These are phyloP conservation scores for Roridomyces roridus DNA, from an alignment of 768 basidiomycete genomes.

Conservation along the genomic window DNA sequence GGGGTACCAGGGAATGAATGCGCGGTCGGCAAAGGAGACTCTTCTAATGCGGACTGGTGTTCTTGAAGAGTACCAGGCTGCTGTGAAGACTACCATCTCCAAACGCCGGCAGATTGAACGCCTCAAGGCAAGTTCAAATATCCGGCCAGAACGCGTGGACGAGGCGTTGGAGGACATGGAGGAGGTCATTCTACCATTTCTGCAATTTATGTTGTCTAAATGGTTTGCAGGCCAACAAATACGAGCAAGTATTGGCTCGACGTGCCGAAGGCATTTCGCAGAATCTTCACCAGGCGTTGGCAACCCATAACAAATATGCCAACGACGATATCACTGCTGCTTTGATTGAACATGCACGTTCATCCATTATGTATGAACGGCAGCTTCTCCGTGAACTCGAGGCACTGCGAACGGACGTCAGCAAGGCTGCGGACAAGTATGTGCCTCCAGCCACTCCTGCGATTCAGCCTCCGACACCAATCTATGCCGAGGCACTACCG, in stretches of 20 bases:
- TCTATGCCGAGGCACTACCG: neutral
- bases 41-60: constrained; percentile 88
- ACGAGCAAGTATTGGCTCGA: constrained; percentile 82
- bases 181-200: constrained; percentile 60
- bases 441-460: constrained; percentile 52
- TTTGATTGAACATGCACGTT: constrained; percentile 91
- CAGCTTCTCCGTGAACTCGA: constrained; percentile 90
- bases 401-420: constrained; percentile 78
- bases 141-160: constrained; percentile 84
- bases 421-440: constrained; percentile 67
- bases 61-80: constrained; percentile 92
- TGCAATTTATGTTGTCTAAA: constrained; percentile 12
- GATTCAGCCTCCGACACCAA: constrained; percentile 53
- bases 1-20: constrained; percentile 96
- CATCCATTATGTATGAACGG: constrained; percentile 90
- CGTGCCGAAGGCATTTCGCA: constrained; percentile 94
- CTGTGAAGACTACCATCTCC: constrained; percentile 91
- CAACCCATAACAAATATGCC: constrained; percentile 83
- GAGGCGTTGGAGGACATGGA: constrained; percentile 93
- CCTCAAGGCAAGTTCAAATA: constrained; percentile 84
- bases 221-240: constrained; percentile 77
- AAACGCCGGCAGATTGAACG: constrained; percentile 93
- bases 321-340: constrained; percentile 92
- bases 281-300: constrained; percentile 87
- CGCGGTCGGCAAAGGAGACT: constrained; percentile 96